phyloP scores from a whole-genome alignment of 2,329 filamentous ascomycete genomes.

The Capronia americana region DNA sequence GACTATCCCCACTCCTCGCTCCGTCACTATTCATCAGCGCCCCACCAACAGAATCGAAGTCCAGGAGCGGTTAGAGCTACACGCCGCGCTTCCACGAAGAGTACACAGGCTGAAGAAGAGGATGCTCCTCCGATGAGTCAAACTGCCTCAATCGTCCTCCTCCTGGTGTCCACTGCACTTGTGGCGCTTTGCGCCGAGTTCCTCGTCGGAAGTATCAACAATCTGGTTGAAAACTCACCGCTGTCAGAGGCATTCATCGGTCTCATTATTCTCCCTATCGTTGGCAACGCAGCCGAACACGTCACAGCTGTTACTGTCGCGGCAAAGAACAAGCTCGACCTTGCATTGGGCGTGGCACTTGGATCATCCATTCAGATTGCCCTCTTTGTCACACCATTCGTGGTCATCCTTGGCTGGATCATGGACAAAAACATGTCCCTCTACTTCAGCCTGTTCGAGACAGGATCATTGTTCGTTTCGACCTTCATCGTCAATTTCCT shows the following conservation, averaged over 20 bases:
- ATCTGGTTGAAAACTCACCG: slow-evolving; percentile 54
- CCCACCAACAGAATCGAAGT: slow-evolving; percentile 54
- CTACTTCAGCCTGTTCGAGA: slow-evolving; percentile 86
- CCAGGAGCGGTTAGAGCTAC: background rate
- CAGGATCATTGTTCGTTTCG: slow-evolving; percentile 67
- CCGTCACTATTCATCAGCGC: slow-evolving; percentile 57
- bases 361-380: slow-evolving; percentile 72
- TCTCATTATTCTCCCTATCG: slow-evolving; percentile 68
- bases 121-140: slow-evolving; percentile 71
- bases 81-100: slow-evolving; percentile 17
- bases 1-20: slow-evolving; percentile 17
- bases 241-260: slow-evolving; percentile 68
- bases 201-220: slow-evolving; percentile 66
- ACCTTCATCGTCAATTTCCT: slow-evolving; percentile 65
- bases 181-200: slow-evolving; percentile 78
- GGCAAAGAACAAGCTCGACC: slow-evolving; percentile 71
- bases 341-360: slow-evolving; percentile 69
- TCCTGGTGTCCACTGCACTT: slow-evolving; percentile 73
- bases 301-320: slow-evolving; percentile 68
- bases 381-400: slow-evolving; percentile 65
- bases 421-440: slow-evolving; percentile 72
- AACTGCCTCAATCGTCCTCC: slow-evolving; percentile 72
- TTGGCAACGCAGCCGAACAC: slow-evolving; percentile 71
- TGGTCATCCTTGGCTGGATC: slow-evolving; percentile 68
- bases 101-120: slow-evolving; percentile 12